Base-by-base conservation (phyloP, 371 early-diverging fungal species). In the Syncephalis fuscata region DNA sequence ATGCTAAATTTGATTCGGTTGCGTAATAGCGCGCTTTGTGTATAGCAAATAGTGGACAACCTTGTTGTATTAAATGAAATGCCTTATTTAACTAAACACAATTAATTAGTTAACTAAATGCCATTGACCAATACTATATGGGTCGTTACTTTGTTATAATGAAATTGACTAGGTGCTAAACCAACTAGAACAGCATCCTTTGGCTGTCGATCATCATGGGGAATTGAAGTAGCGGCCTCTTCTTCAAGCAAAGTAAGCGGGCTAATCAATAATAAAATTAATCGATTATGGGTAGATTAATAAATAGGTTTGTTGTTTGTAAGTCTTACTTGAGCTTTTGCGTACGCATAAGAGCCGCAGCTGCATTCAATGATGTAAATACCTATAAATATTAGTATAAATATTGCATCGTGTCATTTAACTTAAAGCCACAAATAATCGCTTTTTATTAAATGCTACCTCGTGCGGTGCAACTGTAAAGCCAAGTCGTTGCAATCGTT, bases 11-110 rank as follows among this genome's bases (percentile, higher is more conserved):
- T 39, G 71, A 69, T 11, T 70, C 66, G 41, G 72, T 73, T 21
- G 82, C 81, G 58, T 73, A 76, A 55, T 82, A 83, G 48, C 67
- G 75, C 3, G 77, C 87, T 50, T 81, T 79, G 56, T 90, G 91
- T 1, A 86, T 78, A 8, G 85, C 88, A 47, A 88, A 70, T 44
- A 86, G 50, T 5, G 67, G 55, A 1, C 63, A 64, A 0, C 65
- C 65, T 14, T 16, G 16, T 21, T 2, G 40, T 9, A 22, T 43
- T 8, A 44, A 44, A 11, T 19, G 23, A 19, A 20, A 15, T 45
- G 37, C 43, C 7, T 44, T 27, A 37, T 43, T 5, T 17, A 65
- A 45, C 14, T 63, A 51, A 0, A 54, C 53, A 32, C 58, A 61
- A 3, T 32, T 24, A 9, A 52, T 51, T 47, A 63, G 38, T 11